Conservation (phyloP, 2,329 filamentous ascomycete species). For the Myriosclerotinia duriaeana region DNA sequence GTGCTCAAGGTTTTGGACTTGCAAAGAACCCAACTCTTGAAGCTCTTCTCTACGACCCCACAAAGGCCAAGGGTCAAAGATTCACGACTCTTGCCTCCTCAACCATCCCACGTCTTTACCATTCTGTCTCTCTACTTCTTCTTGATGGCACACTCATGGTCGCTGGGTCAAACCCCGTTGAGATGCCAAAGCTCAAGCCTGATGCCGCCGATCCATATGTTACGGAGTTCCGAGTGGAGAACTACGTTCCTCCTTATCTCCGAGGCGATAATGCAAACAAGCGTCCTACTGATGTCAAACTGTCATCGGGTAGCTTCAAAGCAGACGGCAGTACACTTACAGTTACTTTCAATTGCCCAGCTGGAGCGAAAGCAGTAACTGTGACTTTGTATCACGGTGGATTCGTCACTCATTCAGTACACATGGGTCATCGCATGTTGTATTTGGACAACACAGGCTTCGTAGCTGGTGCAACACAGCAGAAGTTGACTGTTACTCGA, state of each 20-base stretch:
- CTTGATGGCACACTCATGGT: slow-evolving; percentile 60
- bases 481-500: slow-evolving; percentile 53
- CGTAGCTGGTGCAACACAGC: slow-evolving; percentile 43
- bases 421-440: slow-evolving; percentile 61
- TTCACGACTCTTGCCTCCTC: slow-evolving; percentile 48
- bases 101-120: slow-evolving; percentile 54
- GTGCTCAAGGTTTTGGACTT: slow-evolving; percentile 60
- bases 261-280: slow-evolving; percentile 49
- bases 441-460: slow-evolving; percentile 53
- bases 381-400: slow-evolving; percentile 58
- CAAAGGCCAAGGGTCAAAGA: slow-evolving; percentile 50
- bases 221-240: slow-evolving; percentile 62
- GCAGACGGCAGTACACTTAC: slow-evolving; percentile 47
- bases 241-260: slow-evolving; percentile 61
- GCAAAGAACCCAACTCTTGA: slow-evolving; percentile 54
- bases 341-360: slow-evolving; percentile 49
- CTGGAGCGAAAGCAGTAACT: slow-evolving; percentile 47
- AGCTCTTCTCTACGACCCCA: slow-evolving; percentile 58
- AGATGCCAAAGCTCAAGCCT: slow-evolving; percentile 53
- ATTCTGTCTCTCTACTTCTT: slow-evolving; percentile 58
- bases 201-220: slow-evolving; percentile 50
- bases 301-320: slow-evolving; percentile 47
- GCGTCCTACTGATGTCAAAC: slow-evolving; percentile 49
- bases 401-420: slow-evolving; percentile 59
- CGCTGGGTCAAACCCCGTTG: slow-evolving; percentile 59